These are phyloP conservation scores for Alternaria sp. DNA, from an alignment of 2,329 filamentous ascomycete species.

Conservation along the genomic window DNA sequence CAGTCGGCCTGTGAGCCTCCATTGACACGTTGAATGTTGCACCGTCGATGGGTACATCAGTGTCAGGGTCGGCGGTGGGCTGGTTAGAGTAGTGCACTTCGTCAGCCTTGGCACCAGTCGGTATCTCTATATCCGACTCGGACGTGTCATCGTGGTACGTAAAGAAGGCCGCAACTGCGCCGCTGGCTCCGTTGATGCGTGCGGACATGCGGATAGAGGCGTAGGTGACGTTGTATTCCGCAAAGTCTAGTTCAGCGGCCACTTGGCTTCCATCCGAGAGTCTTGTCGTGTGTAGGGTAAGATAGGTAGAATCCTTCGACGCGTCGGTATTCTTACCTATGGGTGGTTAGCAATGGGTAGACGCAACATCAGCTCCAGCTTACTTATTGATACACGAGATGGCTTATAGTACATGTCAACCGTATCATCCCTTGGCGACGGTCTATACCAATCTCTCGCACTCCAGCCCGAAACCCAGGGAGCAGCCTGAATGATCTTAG, in stretches of 20 bases:
- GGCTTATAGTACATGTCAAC: conserved; percentile 13
- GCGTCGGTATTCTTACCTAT: neutral
- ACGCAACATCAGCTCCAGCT: neutral
- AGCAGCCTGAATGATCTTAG: conserved; percentile 6
- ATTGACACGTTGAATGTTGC: conserved; percentile 16
- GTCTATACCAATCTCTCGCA: conserved; percentile 5
- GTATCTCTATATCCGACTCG: conserved; percentile 21
- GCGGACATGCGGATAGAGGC: conserved; percentile 15
- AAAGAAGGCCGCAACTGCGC: conserved; percentile 17
- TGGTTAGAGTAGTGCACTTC: conserved; percentile 16
- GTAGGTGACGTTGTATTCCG: conserved; percentile 14
- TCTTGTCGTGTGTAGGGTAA: conserved; percentile 9
- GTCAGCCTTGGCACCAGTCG: conserved; percentile 1
- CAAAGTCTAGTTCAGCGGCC: conserved; percentile 13
- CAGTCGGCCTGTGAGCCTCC: neutral
- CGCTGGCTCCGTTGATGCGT: conserved; percentile 12
- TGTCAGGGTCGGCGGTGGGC: conserved; percentile 9
- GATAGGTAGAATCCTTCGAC: neutral
- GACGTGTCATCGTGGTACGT: conserved; percentile 17
- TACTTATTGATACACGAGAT: conserved; percentile 11
- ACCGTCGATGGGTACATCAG: conserved; percentile 8
- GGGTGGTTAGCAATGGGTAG: neutral
- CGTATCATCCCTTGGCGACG: neutral
- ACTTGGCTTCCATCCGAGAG: conserved; percentile 6
- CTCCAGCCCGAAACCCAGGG: conserved; percentile 17